Base-by-base conservation (phyloP, 202 grass and related monocot genomes). In the Saccharum hybrid region DNA sequence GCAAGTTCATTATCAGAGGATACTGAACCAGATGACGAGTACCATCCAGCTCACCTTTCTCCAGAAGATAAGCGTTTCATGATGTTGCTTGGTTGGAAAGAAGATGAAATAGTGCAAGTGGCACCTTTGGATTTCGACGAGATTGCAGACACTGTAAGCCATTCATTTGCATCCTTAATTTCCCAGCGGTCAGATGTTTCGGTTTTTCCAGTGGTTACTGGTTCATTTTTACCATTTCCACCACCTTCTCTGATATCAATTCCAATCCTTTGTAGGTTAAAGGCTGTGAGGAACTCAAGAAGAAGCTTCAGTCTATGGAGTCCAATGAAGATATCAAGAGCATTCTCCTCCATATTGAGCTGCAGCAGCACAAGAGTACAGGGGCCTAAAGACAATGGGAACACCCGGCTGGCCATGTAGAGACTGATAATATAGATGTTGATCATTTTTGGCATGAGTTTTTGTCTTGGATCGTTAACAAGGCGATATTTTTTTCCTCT, bases 111-210 rank as follows among this genome's bases (percentile, higher is more conserved):
- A 57, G 90, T 79, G 31, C 66, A 86, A 59, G 86, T 85, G 14
- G 60, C 82, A 75, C 83, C 90, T 72, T 86, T 91, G 80, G 80
- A 59, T 34, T 68, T 81, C 30, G 45, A 83, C 22, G 90, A 91
- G 83, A 91, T 91, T 80, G 83, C 63, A 33, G 90, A 86, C 37
- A 83, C 71, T 61, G 90, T 91, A 82, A 79, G 90, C 74, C 46
- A 59, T 66, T 56, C 14, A 36, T 84, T 84, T 87, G 38, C 63
- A 71, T 72, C 46, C 37, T 79, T 75, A 78, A 67, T 74, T 72
- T 90, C 74, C 63, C 11, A 48, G 43, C 7, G 3, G 4, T 71
- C 56, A 51, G 30, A 33, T 86, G 21, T 75, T 65, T 80, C 36
- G 6, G 9, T 38, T 46, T 82, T 75, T 59, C 19, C 10, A 39